phyloP scores from a whole-genome alignment of 257 asterid genomes.

The Schizonepeta tenuifolia region DNA sequence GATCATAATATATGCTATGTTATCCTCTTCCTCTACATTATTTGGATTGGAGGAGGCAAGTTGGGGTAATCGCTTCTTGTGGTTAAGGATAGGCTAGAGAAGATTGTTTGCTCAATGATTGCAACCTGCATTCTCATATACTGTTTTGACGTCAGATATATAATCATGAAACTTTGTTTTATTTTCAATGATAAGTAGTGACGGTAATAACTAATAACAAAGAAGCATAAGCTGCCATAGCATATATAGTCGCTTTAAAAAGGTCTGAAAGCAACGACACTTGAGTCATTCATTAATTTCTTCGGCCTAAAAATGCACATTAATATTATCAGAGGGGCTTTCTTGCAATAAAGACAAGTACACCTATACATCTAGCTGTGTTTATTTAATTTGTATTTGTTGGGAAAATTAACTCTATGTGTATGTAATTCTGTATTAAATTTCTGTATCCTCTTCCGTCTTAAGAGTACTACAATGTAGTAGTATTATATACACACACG shows the following conservation, averaged over 20 bases:
- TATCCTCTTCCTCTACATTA: not conserved
- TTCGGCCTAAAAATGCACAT: not conserved
- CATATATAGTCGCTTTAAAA: slow-evolving; percentile 19
- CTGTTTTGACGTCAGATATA: slow-evolving; percentile 22
- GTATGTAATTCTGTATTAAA: no score
- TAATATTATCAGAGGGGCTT: not conserved
- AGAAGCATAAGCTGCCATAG: slow-evolving; percentile 7
- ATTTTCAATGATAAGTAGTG: not conserved
- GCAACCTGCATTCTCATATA: slow-evolving; percentile 1
- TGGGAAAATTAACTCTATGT: no score
- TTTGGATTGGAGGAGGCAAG: not conserved
- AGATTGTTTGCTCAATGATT: slow-evolving; percentile 19
- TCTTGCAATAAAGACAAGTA: not conserved
- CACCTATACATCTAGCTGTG: not conserved
- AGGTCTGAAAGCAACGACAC: slow-evolving; percentile 39
- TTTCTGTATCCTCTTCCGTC: no score
- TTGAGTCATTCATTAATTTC: slow-evolving; percentile 8
- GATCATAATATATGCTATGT: no score
- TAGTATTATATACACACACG: no score
- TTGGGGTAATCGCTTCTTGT: not conserved
- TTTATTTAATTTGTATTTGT: no score
- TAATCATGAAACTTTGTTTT: not conserved
- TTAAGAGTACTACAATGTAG: no score
- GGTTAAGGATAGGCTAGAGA: not conserved
- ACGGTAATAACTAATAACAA: slow-evolving; percentile 8